Percentiles rank a stretch among this genome's conserved stretches.
Conservation (phyloP, 1,139 yeast species). For the Blastobotrys illinoisensis region DNA sequence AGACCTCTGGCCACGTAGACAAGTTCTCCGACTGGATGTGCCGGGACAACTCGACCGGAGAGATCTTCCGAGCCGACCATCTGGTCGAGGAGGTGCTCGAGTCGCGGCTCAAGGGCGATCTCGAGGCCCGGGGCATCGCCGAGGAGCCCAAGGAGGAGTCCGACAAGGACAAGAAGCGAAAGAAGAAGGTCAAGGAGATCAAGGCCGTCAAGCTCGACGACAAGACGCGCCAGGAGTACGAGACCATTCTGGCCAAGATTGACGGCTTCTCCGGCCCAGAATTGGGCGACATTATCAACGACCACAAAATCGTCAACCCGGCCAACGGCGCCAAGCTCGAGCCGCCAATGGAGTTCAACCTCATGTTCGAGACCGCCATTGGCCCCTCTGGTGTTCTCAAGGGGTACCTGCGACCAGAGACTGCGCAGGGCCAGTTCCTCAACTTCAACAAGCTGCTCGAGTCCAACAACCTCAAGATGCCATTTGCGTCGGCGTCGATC, state of each 20-base stretch:
- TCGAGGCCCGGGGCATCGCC: conserved; percentile 82
- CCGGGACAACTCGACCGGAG: conserved; percentile 91
- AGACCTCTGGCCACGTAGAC: conserved; percentile 98
- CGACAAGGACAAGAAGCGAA: conserved; percentile 74
- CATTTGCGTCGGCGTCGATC: conserved; percentile 97
- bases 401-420: conserved; percentile 97
- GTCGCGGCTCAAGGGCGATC: conserved; percentile 91
- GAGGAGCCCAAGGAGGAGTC: conserved; percentile 60
- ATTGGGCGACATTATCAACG: conserved; percentile 79
- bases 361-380: conserved; percentile 98
- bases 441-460: conserved; percentile 92
- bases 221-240: conserved; percentile 70
- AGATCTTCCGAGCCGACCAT: conserved; percentile 98
- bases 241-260: conserved; percentile 75
- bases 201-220: conserved; percentile 85
- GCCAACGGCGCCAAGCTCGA: conserved; percentile 81
- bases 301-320: conserved; percentile 84
- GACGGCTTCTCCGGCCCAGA: conserved; percentile 93
- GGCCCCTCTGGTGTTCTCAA: conserved; percentile 97
- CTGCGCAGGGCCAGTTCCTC: conserved; percentile 98
- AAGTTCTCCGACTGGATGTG: conserved; percentile 99
- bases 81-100: conserved; percentile 96
- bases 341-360: conserved; percentile 90
- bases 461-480: conserved; percentile 94
- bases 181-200: conserved; percentile 95